phyloP scores from a whole-genome alignment of 2,329 filamentous ascomycete genomes.

The Penicillium sp. region DNA sequence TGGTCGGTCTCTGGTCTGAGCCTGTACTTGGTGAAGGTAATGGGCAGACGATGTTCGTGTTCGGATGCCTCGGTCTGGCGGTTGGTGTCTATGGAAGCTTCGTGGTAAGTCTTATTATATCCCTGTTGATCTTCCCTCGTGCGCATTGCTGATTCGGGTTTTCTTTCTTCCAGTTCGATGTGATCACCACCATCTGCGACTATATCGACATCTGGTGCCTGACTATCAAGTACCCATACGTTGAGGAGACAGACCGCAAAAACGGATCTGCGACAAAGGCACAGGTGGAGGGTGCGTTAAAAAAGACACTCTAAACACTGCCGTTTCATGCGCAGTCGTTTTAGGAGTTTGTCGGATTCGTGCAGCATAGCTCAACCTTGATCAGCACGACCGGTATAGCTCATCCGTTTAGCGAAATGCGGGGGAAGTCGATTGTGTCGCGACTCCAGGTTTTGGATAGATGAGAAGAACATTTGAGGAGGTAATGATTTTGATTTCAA shows the following conservation, averaged over 20 bases:
- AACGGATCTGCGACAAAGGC: constrained; percentile 28
- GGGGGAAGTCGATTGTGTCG: constrained; percentile 4
- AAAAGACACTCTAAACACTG: constrained; percentile 24
- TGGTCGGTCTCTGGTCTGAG: constrained; percentile 68
- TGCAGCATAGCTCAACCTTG: constrained; percentile 17
- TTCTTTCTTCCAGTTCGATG: constrained; percentile 61
- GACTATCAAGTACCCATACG: constrained; percentile 83
- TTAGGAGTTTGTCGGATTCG: not conserved
- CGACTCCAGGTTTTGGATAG: not conserved
- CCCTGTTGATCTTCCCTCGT: not conserved
- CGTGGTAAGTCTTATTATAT: constrained; percentile 56
- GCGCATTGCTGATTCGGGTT: not conserved
- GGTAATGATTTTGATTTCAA: constrained; percentile 15
- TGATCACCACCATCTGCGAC: constrained; percentile 96
- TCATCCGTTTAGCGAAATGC: not conserved
- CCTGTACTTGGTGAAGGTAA: constrained; percentile 66
- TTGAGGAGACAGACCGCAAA: constrained; percentile 37
- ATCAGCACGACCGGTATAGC: constrained; percentile 10
- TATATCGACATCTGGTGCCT: constrained; percentile 98
- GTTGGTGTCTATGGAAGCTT: constrained; percentile 96
- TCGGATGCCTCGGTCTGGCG: constrained; percentile 79
- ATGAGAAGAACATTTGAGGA: constrained; percentile 3
- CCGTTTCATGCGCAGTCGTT: not conserved
- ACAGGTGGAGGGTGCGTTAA: constrained; percentile 18
- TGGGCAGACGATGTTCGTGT: constrained; percentile 92